phyloP scores from a whole-genome alignment of 2,329 filamentous ascomycete species.

The Myriangium duriaei region DNA sequence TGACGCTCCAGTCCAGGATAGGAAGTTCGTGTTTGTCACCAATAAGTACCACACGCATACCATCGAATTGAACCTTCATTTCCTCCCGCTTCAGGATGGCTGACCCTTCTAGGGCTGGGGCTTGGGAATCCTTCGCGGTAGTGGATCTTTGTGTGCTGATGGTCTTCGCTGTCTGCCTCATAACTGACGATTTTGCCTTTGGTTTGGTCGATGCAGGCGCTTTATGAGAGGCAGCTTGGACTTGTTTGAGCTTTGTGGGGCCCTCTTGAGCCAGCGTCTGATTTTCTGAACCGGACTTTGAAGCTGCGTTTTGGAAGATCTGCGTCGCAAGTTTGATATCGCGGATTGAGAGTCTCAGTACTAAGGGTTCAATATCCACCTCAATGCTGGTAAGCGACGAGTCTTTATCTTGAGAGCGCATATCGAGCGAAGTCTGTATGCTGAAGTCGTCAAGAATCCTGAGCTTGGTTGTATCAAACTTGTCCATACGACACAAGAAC shows the following conservation, averaged over 20 bases:
- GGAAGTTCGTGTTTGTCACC: slow-evolving; percentile 93
- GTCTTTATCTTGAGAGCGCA: slow-evolving; percentile 45
- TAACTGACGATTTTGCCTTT: slow-evolving; percentile 32
- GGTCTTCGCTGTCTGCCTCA: slow-evolving; percentile 29
- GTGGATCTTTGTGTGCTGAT: slow-evolving; percentile 39
- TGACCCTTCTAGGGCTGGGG: slow-evolving; percentile 26
- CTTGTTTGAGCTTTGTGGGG: slow-evolving; percentile 42
- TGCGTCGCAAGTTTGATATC: slow-evolving; percentile 92
- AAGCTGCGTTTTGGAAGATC: slow-evolving; percentile 80
- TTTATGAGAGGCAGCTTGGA: slow-evolving; percentile 31
- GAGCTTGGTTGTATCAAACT: slow-evolving; percentile 78
- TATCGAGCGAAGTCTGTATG: slow-evolving; percentile 77
- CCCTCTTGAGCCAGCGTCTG: slow-evolving; percentile 41
- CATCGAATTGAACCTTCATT: slow-evolving; percentile 73
- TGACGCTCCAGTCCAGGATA: slow-evolving; percentile 85
- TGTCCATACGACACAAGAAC: slow-evolving; percentile 98
- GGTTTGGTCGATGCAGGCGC: slow-evolving; percentile 28
- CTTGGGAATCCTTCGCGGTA: slow-evolving; percentile 16
- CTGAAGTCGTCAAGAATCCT: slow-evolving; percentile 96
- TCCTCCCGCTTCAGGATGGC: slow-evolving; percentile 59
- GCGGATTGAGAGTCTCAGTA: slow-evolving; percentile 77
- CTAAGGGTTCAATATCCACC: slow-evolving; percentile 79
- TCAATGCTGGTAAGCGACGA: slow-evolving; percentile 63
- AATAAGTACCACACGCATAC: slow-evolving; percentile 83
- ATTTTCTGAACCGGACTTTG: slow-evolving; percentile 54